phyloP scores from a whole-genome alignment of 2,329 filamentous ascomycete species.

The Diaporthe caulivora region DNA sequence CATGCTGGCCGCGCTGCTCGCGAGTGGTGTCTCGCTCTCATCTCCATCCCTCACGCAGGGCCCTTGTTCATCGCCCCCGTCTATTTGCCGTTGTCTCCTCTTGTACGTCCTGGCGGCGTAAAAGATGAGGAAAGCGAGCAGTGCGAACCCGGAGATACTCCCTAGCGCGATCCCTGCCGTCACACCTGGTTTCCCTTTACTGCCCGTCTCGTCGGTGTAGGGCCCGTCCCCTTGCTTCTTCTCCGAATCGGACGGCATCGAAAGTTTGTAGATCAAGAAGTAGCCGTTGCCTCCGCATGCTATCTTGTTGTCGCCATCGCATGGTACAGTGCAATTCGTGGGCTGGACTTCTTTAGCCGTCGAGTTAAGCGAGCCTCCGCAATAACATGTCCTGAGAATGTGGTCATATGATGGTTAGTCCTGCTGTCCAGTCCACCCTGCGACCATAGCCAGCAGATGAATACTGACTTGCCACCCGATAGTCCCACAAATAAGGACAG shows the following conservation, averaged over 20 bases:
- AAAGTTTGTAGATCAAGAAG: constrained; percentile 28
- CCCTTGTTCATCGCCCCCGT: neutral
- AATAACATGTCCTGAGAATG: constrained; percentile 32
- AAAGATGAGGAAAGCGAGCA: constrained; percentile 12
- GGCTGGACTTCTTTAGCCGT: neutral
- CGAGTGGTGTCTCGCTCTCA: neutral
- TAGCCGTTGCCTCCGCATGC: constrained; percentile 26
- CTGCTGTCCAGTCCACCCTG: neutral
- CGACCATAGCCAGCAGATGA: neutral
- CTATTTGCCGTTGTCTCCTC: neutral
- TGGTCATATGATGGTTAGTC: neutral
- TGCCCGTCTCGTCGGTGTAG: neutral
- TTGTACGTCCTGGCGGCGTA: constrained; percentile 4
- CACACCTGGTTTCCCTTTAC: neutral
- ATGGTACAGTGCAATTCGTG: constrained; percentile 18
- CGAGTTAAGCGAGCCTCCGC: constrained; percentile 21
- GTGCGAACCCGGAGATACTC: constrained; percentile 21
- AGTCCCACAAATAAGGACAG: constrained; percentile 28
- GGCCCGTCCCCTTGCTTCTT: neutral
- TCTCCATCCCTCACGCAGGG: neutral
- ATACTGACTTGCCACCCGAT: constrained; percentile 27
- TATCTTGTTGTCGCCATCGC: constrained; percentile 9
- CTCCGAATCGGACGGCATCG: neutral
- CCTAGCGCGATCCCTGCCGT: constrained; percentile 30
- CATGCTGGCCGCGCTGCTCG: constrained; percentile 2